Conservation (phyloP, 345 rosid species). For the Hibiscus syriacus region DNA sequence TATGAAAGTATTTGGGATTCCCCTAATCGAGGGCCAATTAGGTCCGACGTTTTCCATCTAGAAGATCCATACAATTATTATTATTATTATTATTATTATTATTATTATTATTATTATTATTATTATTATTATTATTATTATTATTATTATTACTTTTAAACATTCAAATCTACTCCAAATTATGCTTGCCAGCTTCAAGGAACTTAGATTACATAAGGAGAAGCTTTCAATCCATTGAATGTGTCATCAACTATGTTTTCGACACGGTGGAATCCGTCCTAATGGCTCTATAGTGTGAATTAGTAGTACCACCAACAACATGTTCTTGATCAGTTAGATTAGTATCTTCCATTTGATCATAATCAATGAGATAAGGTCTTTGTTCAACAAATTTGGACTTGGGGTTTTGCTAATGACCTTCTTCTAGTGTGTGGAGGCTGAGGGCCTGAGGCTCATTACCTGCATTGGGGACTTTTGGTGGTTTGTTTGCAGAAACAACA, state of each 20-base stretch:
- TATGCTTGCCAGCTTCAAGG: no score
- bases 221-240: no score
- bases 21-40: no score
- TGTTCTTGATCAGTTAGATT: slow-evolving; percentile 28
- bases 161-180: no score
- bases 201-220: no score
- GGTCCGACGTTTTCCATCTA: no score
- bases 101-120: no score
- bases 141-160: no score
- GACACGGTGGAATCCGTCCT: slow-evolving; percentile 29
- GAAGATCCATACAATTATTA: no score
- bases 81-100: no score
- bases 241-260: slow-evolving; percentile 27
- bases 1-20: no score
- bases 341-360: slow-evolving; percentile 31
- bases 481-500: slow-evolving; percentile 32
- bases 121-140: no score
- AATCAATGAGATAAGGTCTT: slow-evolving; percentile 32
- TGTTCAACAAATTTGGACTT: slow-evolving; percentile 80
- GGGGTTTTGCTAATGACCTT: slow-evolving; percentile 50
- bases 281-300: slow-evolving; percentile 28
- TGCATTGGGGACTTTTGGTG: slow-evolving; percentile 44
- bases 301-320: slow-evolving; percentile 7
- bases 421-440: slow-evolving; percentile 28
- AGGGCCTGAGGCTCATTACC: slow-evolving; percentile 26